A percentile compares a stretch with the other conserved stretches of the same genome.
These are phyloP conservation scores for Wickerhamiella parazyma DNA, from an alignment of 805 yeast species.

Conservation along the genomic window DNA sequence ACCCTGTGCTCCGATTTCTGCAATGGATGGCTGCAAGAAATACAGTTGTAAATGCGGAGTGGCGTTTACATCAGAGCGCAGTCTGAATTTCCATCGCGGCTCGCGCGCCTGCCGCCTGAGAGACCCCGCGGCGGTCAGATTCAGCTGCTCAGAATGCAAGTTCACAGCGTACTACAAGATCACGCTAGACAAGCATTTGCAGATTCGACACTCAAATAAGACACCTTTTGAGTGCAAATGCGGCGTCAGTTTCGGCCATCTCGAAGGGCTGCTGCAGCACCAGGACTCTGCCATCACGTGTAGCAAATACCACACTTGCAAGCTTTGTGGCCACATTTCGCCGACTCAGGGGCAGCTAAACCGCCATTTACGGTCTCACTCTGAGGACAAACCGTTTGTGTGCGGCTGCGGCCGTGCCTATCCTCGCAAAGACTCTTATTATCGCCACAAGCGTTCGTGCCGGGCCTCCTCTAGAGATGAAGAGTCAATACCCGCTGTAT, in stretches of 20 bases:
- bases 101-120: conserved; percentile 9
- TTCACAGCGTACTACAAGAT: conserved; percentile 9
- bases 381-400: conserved; percentile 44
- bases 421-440: conserved; percentile 48
- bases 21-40: conserved; percentile 1
- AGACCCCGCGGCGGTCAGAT: conserved; percentile 8
- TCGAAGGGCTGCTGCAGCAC: conserved; percentile 7
- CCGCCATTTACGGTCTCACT: conserved; percentile 74
- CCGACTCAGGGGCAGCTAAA: conserved; percentile 11
- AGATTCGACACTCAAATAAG: conserved; percentile 6
- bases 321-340: conserved; percentile 9
- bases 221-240: conserved; percentile 8
- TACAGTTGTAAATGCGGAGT: conserved; percentile 10
- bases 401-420: conserved; percentile 91
- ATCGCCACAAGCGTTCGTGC: conserved; percentile 11
- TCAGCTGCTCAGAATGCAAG: conserved; percentile 9
- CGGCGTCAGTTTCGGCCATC: conserved; percentile 2
- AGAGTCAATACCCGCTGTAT: background rate
- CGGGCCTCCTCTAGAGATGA: background rate
- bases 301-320: conserved; percentile 8
- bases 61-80: conserved; percentile 8
- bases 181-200: conserved; percentile 9
- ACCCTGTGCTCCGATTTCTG: background rate
- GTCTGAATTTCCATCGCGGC: conserved; percentile 10
- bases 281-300: conserved; percentile 2